Conservation (phyloP, 495 filamentous ascomycete genomes). For the Acidiella bohemica region DNA sequence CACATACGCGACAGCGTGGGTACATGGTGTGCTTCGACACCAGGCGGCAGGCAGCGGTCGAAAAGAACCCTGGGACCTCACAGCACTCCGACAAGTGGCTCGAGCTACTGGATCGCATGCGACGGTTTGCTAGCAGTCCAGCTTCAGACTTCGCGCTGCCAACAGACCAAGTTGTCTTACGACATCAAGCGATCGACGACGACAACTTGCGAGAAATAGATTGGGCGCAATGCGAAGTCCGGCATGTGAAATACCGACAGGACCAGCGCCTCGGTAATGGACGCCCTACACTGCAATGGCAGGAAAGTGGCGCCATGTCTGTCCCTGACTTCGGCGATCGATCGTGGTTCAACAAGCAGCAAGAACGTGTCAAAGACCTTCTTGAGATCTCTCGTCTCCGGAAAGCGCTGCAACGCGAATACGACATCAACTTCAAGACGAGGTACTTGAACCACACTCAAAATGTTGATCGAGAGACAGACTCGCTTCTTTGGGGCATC, state of each 20-base stretch:
- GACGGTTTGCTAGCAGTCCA: constrained; percentile 48
- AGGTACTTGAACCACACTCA: constrained; percentile 58
- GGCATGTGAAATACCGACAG: constrained; percentile 41
- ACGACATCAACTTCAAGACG: constrained; percentile 54
- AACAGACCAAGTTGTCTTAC: constrained; percentile 37
- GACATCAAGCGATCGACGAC: constrained; percentile 24
- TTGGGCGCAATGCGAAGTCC: constrained; percentile 46
- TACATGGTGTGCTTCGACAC: constrained; percentile 57
- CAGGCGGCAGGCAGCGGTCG: constrained; percentile 19
- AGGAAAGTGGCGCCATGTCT: constrained; percentile 35
- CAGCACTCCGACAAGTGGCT: no score
- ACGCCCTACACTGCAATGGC: constrained; percentile 45
- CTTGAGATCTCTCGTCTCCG: constrained; percentile 50
- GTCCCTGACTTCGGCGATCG: constrained; percentile 44
- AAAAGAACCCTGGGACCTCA: constrained; percentile 12
- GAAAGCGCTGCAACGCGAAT: constrained; percentile 22
- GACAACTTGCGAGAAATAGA: constrained; percentile 26
- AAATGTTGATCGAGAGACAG: constrained; percentile 54
- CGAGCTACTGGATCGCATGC: constrained; percentile 32
- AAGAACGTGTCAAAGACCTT: constrained; percentile 51
- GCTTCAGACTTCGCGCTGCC: constrained; percentile 48
- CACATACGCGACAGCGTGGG: constrained; percentile 59
- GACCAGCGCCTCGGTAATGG: constrained; percentile 35
- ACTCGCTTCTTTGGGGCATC: constrained; percentile 43
- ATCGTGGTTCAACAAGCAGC: constrained; percentile 34